Evolutionary conservation across 352 stramenopile genomes (phyloP), one percentile per base, ranked within the genome.

Genomic region (Achlya hypogyna): DNA sequence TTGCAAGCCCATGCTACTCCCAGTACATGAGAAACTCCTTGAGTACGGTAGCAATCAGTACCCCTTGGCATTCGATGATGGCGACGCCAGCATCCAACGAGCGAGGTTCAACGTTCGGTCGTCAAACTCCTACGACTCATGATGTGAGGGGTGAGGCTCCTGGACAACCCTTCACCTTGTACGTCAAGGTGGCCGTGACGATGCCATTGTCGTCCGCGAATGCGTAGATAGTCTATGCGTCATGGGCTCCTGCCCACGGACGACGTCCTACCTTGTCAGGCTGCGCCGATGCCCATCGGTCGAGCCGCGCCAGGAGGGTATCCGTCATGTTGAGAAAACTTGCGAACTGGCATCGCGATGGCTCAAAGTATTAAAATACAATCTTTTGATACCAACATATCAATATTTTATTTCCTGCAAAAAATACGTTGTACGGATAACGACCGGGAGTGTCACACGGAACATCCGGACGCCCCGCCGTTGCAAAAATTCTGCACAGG

Each of bases 171-270:
- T 73, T 63, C 79, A 91, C 83, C 54, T 51, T 65, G 35, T 78
- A 88, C 1, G 74, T 87, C 22, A 91, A 76, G 16, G 81, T 78
- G 12, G 77, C 67, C 3, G 74, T 80, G 43, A 83, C 63, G 5
- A 62, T 49, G 16, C 81, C 85, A 32, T 83, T 84, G 58, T 93
- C 82, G 32, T 93, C 80, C 34, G 79, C 80, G 59, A 93, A 93
- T 29, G 82, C 89, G 28, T 89, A 73, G 72, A 93, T 82, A 14
- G 75, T 80, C 84, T 91, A 71, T 71, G 53, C 27, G 34, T 3
- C 53, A 53, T 14, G 34, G 34, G 34, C 34, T 42, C 34, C 6
- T 42, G 14, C 34, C 6, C 6, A 34, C 49, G 8, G 16, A 14
- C 22, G 51, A 14, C 5, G 8, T 34, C 32, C 12, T 49, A 63